Conservation (phyloP, 1,139 yeast species). For the Citeromyces hawaiiensis region DNA sequence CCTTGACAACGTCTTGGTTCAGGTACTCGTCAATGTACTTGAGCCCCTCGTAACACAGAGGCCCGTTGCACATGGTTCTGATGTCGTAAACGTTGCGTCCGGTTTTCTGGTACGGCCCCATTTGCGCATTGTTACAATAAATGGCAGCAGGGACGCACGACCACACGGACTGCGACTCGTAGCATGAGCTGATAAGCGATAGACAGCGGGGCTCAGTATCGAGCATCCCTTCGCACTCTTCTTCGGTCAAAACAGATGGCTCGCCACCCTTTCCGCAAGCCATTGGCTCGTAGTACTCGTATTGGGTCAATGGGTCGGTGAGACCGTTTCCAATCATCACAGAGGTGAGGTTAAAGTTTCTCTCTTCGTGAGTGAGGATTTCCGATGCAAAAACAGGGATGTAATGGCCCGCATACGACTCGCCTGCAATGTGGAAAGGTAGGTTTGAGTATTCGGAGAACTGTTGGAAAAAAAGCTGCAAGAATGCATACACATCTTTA, state of each 20-base stretch:
- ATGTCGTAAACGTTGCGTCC: slow-evolving; percentile 93
- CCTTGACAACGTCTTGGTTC: slow-evolving; percentile 57
- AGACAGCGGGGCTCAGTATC: slow-evolving; percentile 71
- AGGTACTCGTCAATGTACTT: slow-evolving; percentile 55
- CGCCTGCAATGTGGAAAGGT: slow-evolving; percentile 93
- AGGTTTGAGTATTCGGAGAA: slow-evolving; percentile 70
- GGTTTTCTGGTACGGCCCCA: slow-evolving; percentile 81
- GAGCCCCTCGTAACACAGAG: slow-evolving; percentile 66
- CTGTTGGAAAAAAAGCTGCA: slow-evolving; percentile 79
- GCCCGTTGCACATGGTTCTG: slow-evolving; percentile 69
- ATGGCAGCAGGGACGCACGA: slow-evolving; percentile 89
- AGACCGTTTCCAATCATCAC: slow-evolving; percentile 93
- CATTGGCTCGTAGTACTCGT: slow-evolving; percentile 87
- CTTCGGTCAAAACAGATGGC: slow-evolving; percentile 64
- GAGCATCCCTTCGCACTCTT: slow-evolving; percentile 69
- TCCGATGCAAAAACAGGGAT: slow-evolving; percentile 89
- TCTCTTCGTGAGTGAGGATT: slow-evolving; percentile 65
- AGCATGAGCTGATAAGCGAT: slow-evolving; percentile 69
- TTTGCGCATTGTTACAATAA: slow-evolving; percentile 74
- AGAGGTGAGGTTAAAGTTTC: slow-evolving; percentile 74
- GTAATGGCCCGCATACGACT: slow-evolving; percentile 97
- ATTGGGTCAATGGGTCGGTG: slow-evolving; percentile 86
- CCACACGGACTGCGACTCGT: slow-evolving; percentile 66
- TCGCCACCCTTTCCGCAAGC: slow-evolving; percentile 95
- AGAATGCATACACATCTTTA: slow-evolving; percentile 82